Conservation (phyloP, 768 basidiomycete genomes). For the Naematelia aurantialba region DNA sequence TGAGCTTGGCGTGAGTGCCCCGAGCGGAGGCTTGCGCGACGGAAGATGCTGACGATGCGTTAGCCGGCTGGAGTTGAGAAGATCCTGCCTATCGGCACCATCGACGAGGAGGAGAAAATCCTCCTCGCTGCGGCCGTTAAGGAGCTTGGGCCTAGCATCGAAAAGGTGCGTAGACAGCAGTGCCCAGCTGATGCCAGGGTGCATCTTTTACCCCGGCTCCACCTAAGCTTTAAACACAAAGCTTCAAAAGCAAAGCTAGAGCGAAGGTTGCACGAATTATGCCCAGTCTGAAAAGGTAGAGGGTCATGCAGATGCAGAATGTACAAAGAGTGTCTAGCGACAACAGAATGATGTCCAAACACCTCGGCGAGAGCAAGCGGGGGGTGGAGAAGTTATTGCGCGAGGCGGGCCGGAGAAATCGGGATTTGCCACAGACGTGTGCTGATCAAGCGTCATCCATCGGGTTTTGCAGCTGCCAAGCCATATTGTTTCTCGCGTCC, state of each 20-base stretch:
- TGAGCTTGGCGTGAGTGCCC: constrained; percentile 84
- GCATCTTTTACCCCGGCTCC: constrained; percentile 38
- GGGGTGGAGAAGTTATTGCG: too few species aligned
- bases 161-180: constrained; percentile 31
- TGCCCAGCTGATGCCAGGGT: constrained; percentile 22
- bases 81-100: constrained; percentile 76
- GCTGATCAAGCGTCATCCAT: not conserved
- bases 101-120: constrained; percentile 78
- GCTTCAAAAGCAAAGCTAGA: too few species aligned
- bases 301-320: too few species aligned
- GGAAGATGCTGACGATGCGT: constrained; percentile 9
- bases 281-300: too few species aligned
- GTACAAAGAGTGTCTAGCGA: not conserved
- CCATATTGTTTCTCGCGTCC: not conserved
- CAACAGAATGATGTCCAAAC: not conserved
- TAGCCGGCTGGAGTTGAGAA: constrained; percentile 77
- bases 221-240: constrained; percentile 33
- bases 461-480: not conserved
- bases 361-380: too few species aligned
- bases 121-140: constrained; percentile 62
- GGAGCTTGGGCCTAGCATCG: constrained; percentile 49
- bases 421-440: not conserved
- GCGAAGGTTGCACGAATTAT: too few species aligned
- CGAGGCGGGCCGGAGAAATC: not conserved
- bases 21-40: too few species aligned